Conservation (phyloP, 805 yeast species). For the Saturnispora bothae region DNA sequence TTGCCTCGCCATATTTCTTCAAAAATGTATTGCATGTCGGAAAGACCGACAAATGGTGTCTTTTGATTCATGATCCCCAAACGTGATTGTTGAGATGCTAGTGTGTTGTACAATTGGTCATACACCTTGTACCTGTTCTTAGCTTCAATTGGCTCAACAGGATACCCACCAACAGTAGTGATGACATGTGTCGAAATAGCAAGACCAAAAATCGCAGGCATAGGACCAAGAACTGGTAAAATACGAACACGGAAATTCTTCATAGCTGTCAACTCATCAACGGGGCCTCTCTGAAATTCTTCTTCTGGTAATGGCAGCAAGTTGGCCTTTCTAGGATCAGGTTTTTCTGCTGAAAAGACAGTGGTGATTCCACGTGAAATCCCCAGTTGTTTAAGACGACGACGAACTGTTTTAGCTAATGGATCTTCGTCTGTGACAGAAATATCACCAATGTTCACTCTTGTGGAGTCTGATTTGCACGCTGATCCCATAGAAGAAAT, state of each 20-base stretch:
- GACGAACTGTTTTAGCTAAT: conserved; percentile 74
- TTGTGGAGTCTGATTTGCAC: conserved; percentile 88
- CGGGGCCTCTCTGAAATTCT: conserved; percentile 70
- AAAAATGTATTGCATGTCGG: conserved; percentile 70
- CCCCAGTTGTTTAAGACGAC: conserved; percentile 73
- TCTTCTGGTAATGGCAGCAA: conserved; percentile 77
- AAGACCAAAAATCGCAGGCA: conserved; percentile 95
- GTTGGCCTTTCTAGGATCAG: conserved; percentile 88
- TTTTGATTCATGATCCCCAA: conserved; percentile 63
- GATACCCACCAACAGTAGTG: conserved; percentile 76
- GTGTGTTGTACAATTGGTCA: conserved; percentile 70
- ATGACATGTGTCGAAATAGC: conserved; percentile 78
- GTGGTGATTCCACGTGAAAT: conserved; percentile 69
- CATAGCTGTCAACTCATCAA: conserved; percentile 78
- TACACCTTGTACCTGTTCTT: conserved; percentile 78
- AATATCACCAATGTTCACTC: conserved; percentile 82
- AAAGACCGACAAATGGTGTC: conserved; percentile 52
- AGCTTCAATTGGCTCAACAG: conserved; percentile 84
- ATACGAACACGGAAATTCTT: conserved; percentile 89
- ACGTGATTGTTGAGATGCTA: conserved; percentile 82
- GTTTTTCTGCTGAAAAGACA: conserved; percentile 90
- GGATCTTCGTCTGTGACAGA: conserved; percentile 92
- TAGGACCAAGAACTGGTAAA: conserved; percentile 89
- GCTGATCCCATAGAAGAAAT: conserved; percentile 97
- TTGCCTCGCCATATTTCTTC: conserved; percentile 93